Conservation (phyloP, 306 rosid genomes). For the Begonia loranthoides region DNA sequence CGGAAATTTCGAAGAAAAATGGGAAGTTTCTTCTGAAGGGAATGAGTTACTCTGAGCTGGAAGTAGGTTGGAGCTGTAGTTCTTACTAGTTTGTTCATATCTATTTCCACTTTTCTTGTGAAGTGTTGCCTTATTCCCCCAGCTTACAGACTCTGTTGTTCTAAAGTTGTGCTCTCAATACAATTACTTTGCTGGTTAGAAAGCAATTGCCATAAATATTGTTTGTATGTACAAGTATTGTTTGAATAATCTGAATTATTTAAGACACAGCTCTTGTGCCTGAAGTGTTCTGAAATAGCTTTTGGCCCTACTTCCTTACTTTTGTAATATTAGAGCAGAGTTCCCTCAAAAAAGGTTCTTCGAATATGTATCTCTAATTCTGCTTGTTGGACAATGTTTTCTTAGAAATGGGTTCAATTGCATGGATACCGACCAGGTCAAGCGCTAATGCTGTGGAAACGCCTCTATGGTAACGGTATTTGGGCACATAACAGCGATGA, state of each 20-base stretch:
- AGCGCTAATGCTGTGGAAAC: slow-evolving; percentile 91
- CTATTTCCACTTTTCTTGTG: slow-evolving; percentile 3
- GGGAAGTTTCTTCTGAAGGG: slow-evolving; percentile 66
- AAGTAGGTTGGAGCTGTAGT: slow-evolving; percentile 24
- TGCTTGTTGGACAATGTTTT: slow-evolving; percentile 4
- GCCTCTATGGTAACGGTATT: slow-evolving; percentile 60
- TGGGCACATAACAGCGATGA: slow-evolving; percentile 70
- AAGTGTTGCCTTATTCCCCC: too few relatives aligned
- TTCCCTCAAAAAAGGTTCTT: too few relatives aligned
- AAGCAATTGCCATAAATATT: too few relatives aligned
- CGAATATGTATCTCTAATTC: neutral
- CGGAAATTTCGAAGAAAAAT: slow-evolving; percentile 14
- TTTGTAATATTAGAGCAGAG: too few relatives aligned
- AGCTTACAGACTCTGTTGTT: too few relatives aligned
- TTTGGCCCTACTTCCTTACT: too few relatives aligned
- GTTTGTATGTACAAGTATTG: too few relatives aligned
- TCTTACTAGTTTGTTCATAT: neutral
- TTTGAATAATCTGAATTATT: too few relatives aligned
- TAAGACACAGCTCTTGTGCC: too few relatives aligned
- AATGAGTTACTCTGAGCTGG: slow-evolving; percentile 56
- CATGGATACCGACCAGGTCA: slow-evolving; percentile 82
- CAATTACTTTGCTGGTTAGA: too few relatives aligned
- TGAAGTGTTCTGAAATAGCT: too few relatives aligned
- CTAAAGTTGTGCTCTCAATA: too few relatives aligned
- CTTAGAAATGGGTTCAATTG: slow-evolving; percentile 76